These are phyloP conservation scores for Chlorella variabilis DNA, from an alignment of 163 green algal genomes.

Conservation along the genomic window DNA sequence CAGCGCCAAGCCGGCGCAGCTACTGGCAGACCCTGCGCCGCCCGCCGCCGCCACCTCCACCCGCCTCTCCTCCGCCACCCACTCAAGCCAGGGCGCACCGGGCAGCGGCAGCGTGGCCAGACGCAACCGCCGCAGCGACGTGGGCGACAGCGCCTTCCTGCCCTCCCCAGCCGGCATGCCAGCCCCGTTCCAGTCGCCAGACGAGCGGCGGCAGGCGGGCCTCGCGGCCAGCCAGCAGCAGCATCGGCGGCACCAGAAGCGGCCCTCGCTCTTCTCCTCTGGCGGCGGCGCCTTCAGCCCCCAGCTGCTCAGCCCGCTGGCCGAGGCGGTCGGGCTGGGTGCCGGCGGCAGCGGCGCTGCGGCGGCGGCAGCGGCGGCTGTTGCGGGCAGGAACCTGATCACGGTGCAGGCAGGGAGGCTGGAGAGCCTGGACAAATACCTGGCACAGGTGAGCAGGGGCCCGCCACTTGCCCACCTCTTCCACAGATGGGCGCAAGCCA, in stretches of 20 bases:
- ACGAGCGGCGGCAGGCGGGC: background rate
- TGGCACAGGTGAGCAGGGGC: background rate
- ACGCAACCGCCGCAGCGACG: slow-evolving; percentile 7
- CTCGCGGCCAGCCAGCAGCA: slow-evolving; percentile 4
- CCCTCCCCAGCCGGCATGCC: background rate
- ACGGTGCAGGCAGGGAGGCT: background rate
- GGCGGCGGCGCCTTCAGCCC: background rate
- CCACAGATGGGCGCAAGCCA: too few relatives aligned
- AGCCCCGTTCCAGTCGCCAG: slow-evolving; percentile 21
- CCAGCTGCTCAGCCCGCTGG: background rate
- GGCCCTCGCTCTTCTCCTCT: background rate
- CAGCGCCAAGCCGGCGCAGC: background rate
- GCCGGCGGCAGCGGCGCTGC: background rate
- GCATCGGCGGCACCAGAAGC: background rate
- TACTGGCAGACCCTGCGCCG: background rate
- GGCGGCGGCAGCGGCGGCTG: too few relatives aligned
- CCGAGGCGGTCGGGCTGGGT: background rate
- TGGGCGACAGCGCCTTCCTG: slow-evolving; percentile 5
- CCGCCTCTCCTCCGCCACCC: background rate
- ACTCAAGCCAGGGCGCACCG: background rate
- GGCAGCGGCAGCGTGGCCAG: background rate
- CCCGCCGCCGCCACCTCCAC: background rate
- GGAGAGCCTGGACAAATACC: background rate
- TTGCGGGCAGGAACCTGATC: background rate
- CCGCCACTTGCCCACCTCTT: too few relatives aligned